Evolutionary conservation across 2,329 filamentous ascomycete genomes (phyloP).

Genomic region (Penicillium sp.): DNA sequence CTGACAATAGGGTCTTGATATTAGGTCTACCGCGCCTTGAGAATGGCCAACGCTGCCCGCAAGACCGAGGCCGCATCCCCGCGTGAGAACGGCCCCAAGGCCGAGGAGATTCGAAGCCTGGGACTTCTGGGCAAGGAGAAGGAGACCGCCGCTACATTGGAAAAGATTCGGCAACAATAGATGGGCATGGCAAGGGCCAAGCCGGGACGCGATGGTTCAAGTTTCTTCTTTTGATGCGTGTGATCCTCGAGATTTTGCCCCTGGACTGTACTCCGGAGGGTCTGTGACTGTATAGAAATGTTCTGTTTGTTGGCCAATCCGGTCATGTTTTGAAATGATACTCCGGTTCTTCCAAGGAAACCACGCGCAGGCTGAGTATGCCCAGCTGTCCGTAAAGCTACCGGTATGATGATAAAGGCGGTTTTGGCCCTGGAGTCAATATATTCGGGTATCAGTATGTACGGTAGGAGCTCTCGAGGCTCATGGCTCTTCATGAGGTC

Average conservation of each 20-base stretch:
- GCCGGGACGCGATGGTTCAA: conserved; percentile 23
- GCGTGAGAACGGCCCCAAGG: conserved; percentile 79
- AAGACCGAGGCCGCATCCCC: conserved; percentile 75
- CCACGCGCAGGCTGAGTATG: background rate
- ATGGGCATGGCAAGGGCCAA: conserved; percentile 15
- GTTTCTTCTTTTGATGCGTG: conserved; percentile 31
- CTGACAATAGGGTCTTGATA: conserved; percentile 11
- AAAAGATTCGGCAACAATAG: conserved; percentile 8
- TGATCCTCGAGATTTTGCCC: conserved; percentile 33
- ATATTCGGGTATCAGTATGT: too few relatives aligned
- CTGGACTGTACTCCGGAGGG: conserved; percentile 25
- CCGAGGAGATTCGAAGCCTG: conserved; percentile 84
- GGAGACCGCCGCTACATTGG: conserved; percentile 66
- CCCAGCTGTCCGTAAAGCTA: too few relatives aligned
- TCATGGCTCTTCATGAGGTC: too few relatives aligned
- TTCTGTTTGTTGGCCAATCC: conserved; percentile 23
- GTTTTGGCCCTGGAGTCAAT: too few relatives aligned
- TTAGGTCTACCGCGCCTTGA: conserved; percentile 76
- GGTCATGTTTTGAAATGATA: conserved; percentile 31
- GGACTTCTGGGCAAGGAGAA: conserved; percentile 84
- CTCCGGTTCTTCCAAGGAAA: conserved; percentile 23
- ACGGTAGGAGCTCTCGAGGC: too few relatives aligned
- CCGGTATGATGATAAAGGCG: too few relatives aligned
- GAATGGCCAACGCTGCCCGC: conserved; percentile 82
- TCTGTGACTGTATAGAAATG: conserved; percentile 42